phyloP scores from a whole-genome alignment of 768 basidiomycete genomes.

The Phallus indusiatus region DNA sequence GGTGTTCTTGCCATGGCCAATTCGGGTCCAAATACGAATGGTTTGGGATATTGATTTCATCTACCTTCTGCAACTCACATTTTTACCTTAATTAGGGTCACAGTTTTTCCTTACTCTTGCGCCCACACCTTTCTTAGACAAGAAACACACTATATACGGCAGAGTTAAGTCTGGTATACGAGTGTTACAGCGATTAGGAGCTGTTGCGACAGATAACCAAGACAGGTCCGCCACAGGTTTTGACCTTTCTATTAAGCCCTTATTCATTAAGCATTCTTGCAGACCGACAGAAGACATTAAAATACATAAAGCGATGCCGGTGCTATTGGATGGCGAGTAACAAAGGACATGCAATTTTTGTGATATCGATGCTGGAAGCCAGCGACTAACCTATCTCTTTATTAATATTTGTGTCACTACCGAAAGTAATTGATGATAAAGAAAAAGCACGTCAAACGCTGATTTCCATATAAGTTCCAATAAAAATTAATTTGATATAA shows the following conservation, averaged over 20 bases:
- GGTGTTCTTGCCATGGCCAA: conserved; percentile 92
- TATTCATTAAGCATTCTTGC: conserved; percentile 2
- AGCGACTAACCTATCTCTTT: no score
- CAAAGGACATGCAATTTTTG: no score
- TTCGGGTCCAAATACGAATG: conserved; percentile 88
- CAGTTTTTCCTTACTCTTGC: conserved; percentile 89
- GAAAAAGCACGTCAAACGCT: not conserved
- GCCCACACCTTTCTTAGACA: conserved; percentile 78
- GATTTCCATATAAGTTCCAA: no score
- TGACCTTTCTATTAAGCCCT: not conserved
- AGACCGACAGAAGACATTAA: conserved; percentile 76
- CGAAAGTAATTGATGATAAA: not conserved
- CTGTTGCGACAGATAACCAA: conserved; percentile 82
- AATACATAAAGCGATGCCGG: conserved; percentile 61
- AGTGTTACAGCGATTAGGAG: conserved; percentile 84
- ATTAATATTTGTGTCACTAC: not conserved
- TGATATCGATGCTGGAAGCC: no score
- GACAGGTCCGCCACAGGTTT: conserved; percentile 53
- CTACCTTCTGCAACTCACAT: not conserved
- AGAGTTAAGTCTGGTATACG: conserved; percentile 87
- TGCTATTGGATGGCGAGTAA: no score
- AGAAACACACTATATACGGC: conserved; percentile 85
- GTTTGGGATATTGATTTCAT: conserved; percentile 25
- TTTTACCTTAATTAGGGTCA: conserved; percentile 48
- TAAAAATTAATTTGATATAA: not conserved